Conservation (phyloP, 164 flowering plant species). For the Euptelea pleiosperma region DNA sequence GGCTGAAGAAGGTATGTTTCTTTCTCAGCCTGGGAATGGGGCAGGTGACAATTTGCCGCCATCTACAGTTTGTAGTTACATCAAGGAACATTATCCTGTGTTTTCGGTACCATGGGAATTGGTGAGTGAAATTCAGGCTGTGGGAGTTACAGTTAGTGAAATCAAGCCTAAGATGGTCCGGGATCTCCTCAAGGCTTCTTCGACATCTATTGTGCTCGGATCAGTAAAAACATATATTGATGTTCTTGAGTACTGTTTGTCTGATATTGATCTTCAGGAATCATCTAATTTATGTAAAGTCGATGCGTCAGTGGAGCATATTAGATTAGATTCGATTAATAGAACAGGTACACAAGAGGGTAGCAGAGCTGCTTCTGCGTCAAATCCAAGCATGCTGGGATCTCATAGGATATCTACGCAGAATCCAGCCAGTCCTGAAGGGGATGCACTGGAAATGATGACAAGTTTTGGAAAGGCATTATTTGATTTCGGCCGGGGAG, state of each 20-base stretch:
- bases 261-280: constrained; percentile 58
- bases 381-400: constrained; percentile 28
- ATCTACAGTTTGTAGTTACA: constrained; percentile 78
- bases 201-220: constrained; percentile 61
- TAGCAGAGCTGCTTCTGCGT: constrained; percentile 22
- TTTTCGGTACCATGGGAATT: constrained; percentile 98
- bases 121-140: constrained; percentile 81
- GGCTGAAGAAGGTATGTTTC: constrained; percentile 96
- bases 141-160: constrained; percentile 74
- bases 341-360: constrained; percentile 17
- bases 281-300: constrained; percentile 22
- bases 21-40: constrained; percentile 75
- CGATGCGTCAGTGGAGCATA: constrained; percentile 21
- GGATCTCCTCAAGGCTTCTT: constrained; percentile 68
- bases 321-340: constrained; percentile 14
- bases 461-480: constrained; percentile 80
- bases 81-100: constrained; percentile 95
- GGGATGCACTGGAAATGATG: constrained; percentile 86
- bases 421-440: constrained; percentile 47
- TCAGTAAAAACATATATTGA: constrained; percentile 79
- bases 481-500: constrained; percentile 86
- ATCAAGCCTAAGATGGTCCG: constrained; percentile 97
- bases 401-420: constrained; percentile 36
- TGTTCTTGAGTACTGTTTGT: constrained; percentile 91
- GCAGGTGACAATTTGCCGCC: constrained; percentile 62